Evolutionary conservation across 768 basidiomycete genomes (phyloP).

Genomic region (Lactarius evosmus): DNA sequence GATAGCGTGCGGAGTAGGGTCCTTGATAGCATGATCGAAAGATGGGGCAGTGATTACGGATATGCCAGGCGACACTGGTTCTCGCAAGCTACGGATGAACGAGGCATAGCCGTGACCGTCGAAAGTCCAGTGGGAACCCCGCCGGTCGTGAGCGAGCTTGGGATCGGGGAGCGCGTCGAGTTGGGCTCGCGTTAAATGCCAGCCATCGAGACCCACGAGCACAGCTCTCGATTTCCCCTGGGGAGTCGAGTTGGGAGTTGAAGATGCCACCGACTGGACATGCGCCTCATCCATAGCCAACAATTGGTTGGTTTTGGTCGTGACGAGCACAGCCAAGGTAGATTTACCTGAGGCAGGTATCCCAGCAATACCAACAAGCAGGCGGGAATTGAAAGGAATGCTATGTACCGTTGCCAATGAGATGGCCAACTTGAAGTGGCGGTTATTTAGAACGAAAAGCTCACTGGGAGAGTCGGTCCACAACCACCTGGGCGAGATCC

Average conservation of each 20-base stretch:
- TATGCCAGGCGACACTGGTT: constrained; percentile 29
- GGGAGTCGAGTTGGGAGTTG: not conserved
- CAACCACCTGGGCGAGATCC: constrained; percentile 3
- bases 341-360: constrained; percentile 89
- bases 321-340: constrained; percentile 60
- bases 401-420: constrained; percentile 26
- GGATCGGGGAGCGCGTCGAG: constrained; percentile 78
- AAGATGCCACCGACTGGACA: not conserved
- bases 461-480: constrained; percentile 15
- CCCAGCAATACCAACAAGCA: constrained; percentile 72
- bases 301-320: constrained; percentile 49
- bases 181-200: constrained; percentile 81
- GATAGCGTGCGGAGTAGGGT: constrained; percentile 63
- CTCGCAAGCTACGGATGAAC: constrained; percentile 59
- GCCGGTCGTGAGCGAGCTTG: constrained; percentile 67
- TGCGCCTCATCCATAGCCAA: constrained; percentile 29
- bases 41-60: constrained; percentile 64
- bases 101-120: constrained; percentile 66
- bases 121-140: constrained; percentile 92
- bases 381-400: constrained; percentile 38
- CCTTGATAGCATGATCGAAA: constrained; percentile 86
- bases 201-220: constrained; percentile 84
- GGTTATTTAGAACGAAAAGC: not conserved
- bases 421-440: not conserved
- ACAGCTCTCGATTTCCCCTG: constrained; percentile 40